Evolutionary conservation across 2,329 filamentous ascomycete species (phyloP), one percentile per base, ranked within the genome.

Genomic region (Neonectria faginata): DNA sequence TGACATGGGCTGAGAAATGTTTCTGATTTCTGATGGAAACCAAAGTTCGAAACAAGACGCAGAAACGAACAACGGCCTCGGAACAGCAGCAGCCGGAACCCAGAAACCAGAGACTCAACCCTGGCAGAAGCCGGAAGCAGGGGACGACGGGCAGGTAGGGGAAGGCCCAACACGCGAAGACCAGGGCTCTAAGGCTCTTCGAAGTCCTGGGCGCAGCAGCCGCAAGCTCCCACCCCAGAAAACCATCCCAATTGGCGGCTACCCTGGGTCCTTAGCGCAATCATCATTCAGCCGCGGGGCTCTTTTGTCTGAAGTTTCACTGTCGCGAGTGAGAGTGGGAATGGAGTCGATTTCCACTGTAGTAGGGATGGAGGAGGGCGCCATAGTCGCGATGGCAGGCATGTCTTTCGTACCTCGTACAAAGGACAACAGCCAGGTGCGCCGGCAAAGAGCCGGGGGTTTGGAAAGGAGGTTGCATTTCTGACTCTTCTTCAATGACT

Each of bases 171-270:
- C 6, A 42, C 25, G 9, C 29, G 29, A 29, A 10, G 29, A 20
- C 27, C 31, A 41, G 44, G 60, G 57, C 65, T 56, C 66, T 59
- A 41, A 31, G 60, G 57, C 65, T 56, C 66, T 59, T 39, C 36
- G 16, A 67, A 68, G 65, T 68, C 55, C 52, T 68, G 60, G 70
- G 62, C 67, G 70, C 70, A 72, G 70, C 60, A 64, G 44, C 57
- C 57, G 57, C 67, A 64, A 57, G 25, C 53, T 61, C 55, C 64
- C 54, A 41, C 51, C 42, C 57, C 22, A 67, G 36, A 73, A 67
- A 14, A 47, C 20, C 41, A 50, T 48, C 50, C 52, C 51, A 52
- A 64, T 70, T 73, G 67, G 70, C 45, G 53, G 65, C 41, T 42
- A 33, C 22, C 52, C 33, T 16, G 22, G 51, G 20, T 42, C 22